Evolutionary conservation across 179 eudicot genomes (phyloP).

Genomic region (Silene coronaria): DNA sequence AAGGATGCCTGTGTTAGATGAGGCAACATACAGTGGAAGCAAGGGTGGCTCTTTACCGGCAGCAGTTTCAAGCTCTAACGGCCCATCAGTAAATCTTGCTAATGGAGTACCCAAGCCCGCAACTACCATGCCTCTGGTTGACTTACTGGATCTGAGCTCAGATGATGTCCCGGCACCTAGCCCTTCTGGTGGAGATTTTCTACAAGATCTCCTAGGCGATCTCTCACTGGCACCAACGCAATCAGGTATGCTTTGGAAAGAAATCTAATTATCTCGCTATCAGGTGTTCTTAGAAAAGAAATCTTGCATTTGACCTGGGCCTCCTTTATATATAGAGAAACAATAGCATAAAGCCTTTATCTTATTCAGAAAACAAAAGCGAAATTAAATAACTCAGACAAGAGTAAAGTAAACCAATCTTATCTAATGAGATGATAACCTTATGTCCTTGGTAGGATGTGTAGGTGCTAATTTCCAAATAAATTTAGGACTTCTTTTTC

Average conservation of each 20-base stretch:
- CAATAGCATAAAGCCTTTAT: background rate
- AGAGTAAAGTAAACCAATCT: background rate
- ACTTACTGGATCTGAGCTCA: constrained; percentile 77
- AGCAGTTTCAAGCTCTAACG: constrained; percentile 53
- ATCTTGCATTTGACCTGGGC: background rate
- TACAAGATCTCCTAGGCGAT: constrained; percentile 89
- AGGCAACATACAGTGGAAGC: constrained; percentile 75
- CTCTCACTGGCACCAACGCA: constrained; percentile 49
- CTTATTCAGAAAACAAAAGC: background rate
- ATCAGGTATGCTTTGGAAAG: constrained; percentile 46
- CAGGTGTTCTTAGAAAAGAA: background rate
- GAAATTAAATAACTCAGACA: background rate
- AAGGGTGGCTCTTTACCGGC: constrained; percentile 70
- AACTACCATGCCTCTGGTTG: constrained; percentile 71
- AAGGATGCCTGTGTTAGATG: constrained; percentile 97
- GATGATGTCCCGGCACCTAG: constrained; percentile 74
- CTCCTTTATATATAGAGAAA: background rate
- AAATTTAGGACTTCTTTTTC: too few relatives aligned
- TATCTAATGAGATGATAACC: background rate
- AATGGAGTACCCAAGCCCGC: constrained; percentile 69
- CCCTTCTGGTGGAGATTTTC: constrained; percentile 76
- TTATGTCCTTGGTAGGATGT: background rate
- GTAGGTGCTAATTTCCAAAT: too few relatives aligned
- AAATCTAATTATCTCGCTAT: background rate
- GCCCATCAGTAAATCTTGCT: constrained; percentile 61